Base-by-base conservation (phyloP, 371 early-diverging fungal species). In the Amoeboaphelidium protococcarum region DNA sequence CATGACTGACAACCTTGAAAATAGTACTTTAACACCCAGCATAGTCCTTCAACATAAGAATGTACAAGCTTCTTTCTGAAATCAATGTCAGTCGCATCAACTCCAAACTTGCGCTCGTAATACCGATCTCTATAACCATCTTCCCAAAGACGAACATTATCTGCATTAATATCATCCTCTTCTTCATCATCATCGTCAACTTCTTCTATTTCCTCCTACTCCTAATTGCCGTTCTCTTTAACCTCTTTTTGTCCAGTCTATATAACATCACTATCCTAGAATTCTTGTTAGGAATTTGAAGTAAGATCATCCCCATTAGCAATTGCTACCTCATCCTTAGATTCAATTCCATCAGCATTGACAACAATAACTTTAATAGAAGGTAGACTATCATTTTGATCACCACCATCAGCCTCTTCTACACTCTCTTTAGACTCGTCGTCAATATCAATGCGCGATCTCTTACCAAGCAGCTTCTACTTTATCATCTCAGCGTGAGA, bases 1-100 rank as follows among this genome's bases (percentile, higher is more conserved):
- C 99, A 99, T 1, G 86, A 84, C 13, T 79, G 80, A 13, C 84
- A 82, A 40, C 95, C 98, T 27, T 73, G 63, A 60, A 87, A 90
- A 59, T 99, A 99, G 60, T 99, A 99, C 48, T 68, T 62, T 21
- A 94, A 69, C 10, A 95, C 86, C 99, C 99, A 99, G 6, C 45
- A 27, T 16, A 67, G 43, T 12, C 68, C 68, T 42, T 62, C 58
- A 1, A 70, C 50, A 53, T 64, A 62, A 42, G 54, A 54, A 0
- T 40, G 13, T 50, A 61, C 55, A 3, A 56, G 46, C 26, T 45
- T 48, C 16, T 40, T 37, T 31, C 58, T 44, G 12, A 47, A 20
- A 13, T 19, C 23, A 13, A 40, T 50, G n/a, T 50, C 31, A 43
- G 40, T 4, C 23, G 22, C 13, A 2, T 26, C 43, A 23, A 44